phyloP scores from a whole-genome alignment of 1,284 basidiomycete genomes.

The Irpex sp. region DNA sequence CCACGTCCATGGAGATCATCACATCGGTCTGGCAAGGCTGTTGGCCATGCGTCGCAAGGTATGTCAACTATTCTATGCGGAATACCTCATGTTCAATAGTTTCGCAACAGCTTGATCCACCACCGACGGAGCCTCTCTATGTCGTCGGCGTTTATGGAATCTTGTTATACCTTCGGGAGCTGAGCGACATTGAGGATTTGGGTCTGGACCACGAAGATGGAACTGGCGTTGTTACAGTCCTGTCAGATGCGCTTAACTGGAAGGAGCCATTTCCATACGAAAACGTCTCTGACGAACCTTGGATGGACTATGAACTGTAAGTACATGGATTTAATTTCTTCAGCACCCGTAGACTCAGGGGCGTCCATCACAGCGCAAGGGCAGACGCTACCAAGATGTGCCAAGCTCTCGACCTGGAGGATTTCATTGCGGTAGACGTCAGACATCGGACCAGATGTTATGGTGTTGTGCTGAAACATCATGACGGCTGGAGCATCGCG shows the following conservation, averaged over 20 bases:
- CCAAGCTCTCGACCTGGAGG: slow-evolving; percentile 46
- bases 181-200: slow-evolving; percentile 62
- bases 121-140: slow-evolving; percentile 61
- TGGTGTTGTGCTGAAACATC: slow-evolving; percentile 66
- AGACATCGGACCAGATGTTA: slow-evolving; percentile 72
- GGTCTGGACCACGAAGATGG: slow-evolving; percentile 46
- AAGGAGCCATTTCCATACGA: slow-evolving; percentile 35
- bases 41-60: slow-evolving; percentile 74
- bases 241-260: slow-evolving; percentile 55
- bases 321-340: neutral
- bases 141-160: slow-evolving; percentile 58
- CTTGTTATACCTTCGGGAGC: slow-evolving; percentile 64
- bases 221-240: slow-evolving; percentile 51
- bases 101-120: slow-evolving; percentile 49
- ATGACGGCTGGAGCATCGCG: slow-evolving; percentile 80
- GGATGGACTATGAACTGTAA: slow-evolving; percentile 16
- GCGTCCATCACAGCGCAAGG: slow-evolving; percentile 32
- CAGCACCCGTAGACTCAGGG: neutral
- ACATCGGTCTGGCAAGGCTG: slow-evolving; percentile 78
- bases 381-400: slow-evolving; percentile 40
- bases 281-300: slow-evolving; percentile 30
- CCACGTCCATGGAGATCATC: slow-evolving; percentile 93
- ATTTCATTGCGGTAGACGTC: slow-evolving; percentile 66
- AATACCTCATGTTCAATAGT: slow-evolving; percentile 1
- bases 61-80: slow-evolving; percentile 17